Evolutionary conservation across 768 basidiomycete genomes (phyloP), one percentile per base, ranked within the genome.

Genomic region (Mycena rosella): DNA sequence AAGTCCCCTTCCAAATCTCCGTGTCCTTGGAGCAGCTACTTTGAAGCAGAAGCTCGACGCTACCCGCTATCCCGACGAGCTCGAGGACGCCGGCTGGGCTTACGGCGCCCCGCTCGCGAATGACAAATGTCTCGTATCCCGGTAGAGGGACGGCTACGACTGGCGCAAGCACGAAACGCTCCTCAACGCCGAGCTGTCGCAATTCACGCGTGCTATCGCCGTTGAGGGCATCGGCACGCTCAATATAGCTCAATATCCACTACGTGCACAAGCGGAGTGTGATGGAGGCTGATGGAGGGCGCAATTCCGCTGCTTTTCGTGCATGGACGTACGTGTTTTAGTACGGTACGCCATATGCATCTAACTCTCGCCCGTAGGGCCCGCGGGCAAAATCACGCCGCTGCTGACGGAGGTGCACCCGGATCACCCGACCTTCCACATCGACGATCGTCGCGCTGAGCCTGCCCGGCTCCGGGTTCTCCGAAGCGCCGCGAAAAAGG

Each of bases 41-140:
- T 56, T 65, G 30, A 51, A 56, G 22, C 64, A 57, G 13, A 65
- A 58, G 45, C 69, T 70, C 11, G 53, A 34, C 2, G 48, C 58
- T 8, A 30, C 60, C 2, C 27, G 26, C 20, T 55, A 67, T 10
- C 84, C 85, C 0, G 82, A 86, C 69, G 84, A 84, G 62, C 75
- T 82, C 17, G 77, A 84, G 2, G 78, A 76, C 10, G 84, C 81
- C 0, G 78, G 74, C 0, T 87, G 86, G 82, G 79, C 77, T 13
- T 90, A 89, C 56, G 89, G 89, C 6, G 79, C 72, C 1, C 87
- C 88, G 1, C 79, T 88, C 4, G 75, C 78, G 0, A 83, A 88
- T 64, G 66, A 89, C 15, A 78, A 83, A 56, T 82, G 87, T 7
- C 79, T 90, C 0, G 79, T 82, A 0, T 69, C 74, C 3, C 78